Evolutionary conservation across 768 basidiomycete species (phyloP).

Genomic region (Hygrophorus pudorinus): DNA sequence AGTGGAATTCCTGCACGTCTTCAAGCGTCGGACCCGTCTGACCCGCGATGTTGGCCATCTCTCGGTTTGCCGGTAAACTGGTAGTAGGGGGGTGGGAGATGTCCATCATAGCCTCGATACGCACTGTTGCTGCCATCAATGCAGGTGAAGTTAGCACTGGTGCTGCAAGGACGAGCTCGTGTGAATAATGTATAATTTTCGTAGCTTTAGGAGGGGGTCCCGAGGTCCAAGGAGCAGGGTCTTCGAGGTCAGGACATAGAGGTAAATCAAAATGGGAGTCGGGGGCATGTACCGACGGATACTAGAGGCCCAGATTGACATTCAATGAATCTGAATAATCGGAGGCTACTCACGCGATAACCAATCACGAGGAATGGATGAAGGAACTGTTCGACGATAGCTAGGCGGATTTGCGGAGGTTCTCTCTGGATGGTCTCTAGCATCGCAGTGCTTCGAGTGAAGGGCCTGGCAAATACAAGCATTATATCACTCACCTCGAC

Average conservation of each 20-base stretch:
- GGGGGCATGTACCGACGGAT: conserved; percentile 31
- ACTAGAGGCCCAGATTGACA: conserved; percentile 16
- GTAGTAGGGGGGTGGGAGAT: conserved; percentile 14
- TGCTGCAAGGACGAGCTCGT: conserved; percentile 27
- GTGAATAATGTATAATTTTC: conserved; percentile 30
- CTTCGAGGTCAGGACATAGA: conserved; percentile 19
- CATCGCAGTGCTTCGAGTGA: background rate
- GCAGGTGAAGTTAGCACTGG: conserved; percentile 33
- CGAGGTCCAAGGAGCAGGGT: conserved; percentile 14
- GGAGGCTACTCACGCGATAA: conserved; percentile 22
- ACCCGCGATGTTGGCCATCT: conserved; percentile 20
- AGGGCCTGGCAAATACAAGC: background rate
- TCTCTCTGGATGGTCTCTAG: conserved; percentile 25
- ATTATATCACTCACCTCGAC: conserved; percentile 21
- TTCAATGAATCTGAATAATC: conserved; percentile 1
- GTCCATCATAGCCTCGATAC: conserved; percentile 24
- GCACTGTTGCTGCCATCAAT: conserved; percentile 24
- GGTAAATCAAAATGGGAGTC: conserved; percentile 36
- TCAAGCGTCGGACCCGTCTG: conserved; percentile 24
- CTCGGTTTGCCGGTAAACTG: conserved; percentile 26
- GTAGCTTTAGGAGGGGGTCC: conserved; percentile 22
- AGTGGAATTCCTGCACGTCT: conserved; percentile 31
- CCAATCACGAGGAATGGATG: conserved; percentile 32
- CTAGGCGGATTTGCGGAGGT: conserved; percentile 15
- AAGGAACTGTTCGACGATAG: conserved; percentile 22